Evolutionary conservation across 176 grass and related monocot species (phyloP).

Genomic region (Aegilops speltoides): DNA sequence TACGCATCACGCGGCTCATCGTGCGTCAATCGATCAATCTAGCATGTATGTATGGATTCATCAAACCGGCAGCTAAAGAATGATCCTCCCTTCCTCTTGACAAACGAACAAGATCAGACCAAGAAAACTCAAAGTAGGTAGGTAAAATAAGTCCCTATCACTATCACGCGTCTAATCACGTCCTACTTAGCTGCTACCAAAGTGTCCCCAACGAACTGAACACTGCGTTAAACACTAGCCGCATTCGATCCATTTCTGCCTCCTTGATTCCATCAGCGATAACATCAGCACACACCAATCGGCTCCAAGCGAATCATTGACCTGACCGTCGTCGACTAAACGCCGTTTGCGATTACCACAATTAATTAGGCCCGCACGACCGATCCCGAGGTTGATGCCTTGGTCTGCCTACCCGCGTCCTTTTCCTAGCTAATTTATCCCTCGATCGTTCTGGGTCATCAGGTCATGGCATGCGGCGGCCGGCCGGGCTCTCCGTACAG

Average conservation of each 20-base stretch:
- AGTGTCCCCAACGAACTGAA: not conserved
- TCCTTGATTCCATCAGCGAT: not conserved
- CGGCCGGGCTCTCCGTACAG: not conserved
- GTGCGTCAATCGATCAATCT: not conserved
- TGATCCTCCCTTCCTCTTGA: not conserved
- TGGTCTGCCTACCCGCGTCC: not conserved
- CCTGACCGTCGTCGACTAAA: not conserved
- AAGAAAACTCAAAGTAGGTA: not conserved
- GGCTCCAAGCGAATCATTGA: not conserved
- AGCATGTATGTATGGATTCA: not conserved
- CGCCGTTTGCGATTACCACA: not conserved
- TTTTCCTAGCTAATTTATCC: not conserved
- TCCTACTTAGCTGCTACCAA: not conserved
- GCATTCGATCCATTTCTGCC: not conserved
- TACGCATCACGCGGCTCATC: too few relatives aligned
- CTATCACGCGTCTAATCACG: not conserved
- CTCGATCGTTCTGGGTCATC: not conserved
- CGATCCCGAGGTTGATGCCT: not conserved
- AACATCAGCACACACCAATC: not conserved
- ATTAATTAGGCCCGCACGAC: not conserved
- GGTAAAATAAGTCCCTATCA: not conserved
- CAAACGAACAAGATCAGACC: not conserved
- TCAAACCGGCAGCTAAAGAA: not conserved
- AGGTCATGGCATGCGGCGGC: not conserved
- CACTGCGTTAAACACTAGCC: not conserved